phyloP scores from a whole-genome alignment of 176 grass and related monocot genomes.

The Areca catechu region DNA sequence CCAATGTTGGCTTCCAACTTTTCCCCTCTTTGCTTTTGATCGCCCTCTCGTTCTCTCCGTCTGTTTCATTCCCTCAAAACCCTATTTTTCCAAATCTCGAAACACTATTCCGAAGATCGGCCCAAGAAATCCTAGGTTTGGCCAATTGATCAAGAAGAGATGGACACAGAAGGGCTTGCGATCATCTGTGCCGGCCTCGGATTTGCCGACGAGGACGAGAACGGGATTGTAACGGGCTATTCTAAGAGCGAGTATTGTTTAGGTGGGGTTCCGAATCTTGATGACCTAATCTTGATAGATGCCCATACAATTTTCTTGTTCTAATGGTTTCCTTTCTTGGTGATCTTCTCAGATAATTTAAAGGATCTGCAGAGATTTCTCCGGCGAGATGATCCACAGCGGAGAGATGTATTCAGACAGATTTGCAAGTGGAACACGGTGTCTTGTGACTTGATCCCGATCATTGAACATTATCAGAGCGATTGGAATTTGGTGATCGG shows the following conservation, averaged over 20 bases:
- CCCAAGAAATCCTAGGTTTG: not conserved
- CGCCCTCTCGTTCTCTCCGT: too few relatives aligned
- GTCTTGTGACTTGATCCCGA: conserved; percentile 64
- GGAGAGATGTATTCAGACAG: conserved; percentile 76
- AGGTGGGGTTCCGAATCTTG: conserved; percentile 25
- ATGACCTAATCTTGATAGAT: too few relatives aligned
- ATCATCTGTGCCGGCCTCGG: conserved; percentile 39
- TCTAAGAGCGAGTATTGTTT: conserved; percentile 58
- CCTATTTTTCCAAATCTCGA: not conserved
- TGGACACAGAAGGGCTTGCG: conserved; percentile 24
- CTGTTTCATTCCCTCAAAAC: too few relatives aligned
- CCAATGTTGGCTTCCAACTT: too few relatives aligned
- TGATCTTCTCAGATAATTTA: conserved; percentile 48
- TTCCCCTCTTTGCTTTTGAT: too few relatives aligned
- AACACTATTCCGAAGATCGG: not conserved
- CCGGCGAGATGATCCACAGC: conserved; percentile 61
- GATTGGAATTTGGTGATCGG: conserved; percentile 65
- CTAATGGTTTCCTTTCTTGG: too few relatives aligned
- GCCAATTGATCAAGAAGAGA: not conserved
- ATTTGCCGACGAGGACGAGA: conserved; percentile 37
- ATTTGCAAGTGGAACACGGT: conserved; percentile 82
- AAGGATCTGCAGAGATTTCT: conserved; percentile 80
- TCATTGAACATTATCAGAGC: conserved; percentile 67
- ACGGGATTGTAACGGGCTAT: conserved; percentile 47
- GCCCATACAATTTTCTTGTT: too few relatives aligned